Evolutionary conservation across 345 rosid genomes (phyloP).

Genomic region (Pugionium dolabratum): DNA sequence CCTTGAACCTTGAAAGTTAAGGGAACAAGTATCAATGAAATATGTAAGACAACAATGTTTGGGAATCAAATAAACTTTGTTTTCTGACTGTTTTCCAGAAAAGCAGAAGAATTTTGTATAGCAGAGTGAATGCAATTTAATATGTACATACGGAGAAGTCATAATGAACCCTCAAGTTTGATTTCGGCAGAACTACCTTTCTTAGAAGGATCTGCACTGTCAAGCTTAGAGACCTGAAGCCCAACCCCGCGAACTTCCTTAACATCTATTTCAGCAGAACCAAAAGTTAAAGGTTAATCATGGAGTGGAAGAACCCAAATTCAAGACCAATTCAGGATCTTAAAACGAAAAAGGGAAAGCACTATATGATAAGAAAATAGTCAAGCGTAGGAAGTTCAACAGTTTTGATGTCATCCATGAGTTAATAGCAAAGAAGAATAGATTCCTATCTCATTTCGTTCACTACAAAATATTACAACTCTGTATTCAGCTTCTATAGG

Average conservation of each 20-base stretch:
- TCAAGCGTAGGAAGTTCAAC: conserved; percentile 25
- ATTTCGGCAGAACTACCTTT: conserved; percentile 49
- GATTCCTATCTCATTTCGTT: not conserved
- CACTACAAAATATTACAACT: not conserved
- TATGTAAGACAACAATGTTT: conserved; percentile 3
- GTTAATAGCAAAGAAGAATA: conserved; percentile 1
- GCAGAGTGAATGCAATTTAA: conserved; percentile 2
- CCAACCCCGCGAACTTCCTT: conserved; percentile 91
- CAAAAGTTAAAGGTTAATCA: conserved; percentile 8
- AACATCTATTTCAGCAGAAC: conserved; percentile 52
- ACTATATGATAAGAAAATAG: not conserved
- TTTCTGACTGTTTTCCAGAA: not conserved
- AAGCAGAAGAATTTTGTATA: not conserved
- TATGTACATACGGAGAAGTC: conserved; percentile 13
- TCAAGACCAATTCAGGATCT: not conserved
- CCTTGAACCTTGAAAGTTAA: conserved; percentile 37
- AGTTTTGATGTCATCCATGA: not conserved
- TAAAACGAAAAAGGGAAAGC: not conserved
- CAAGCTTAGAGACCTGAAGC: conserved; percentile 94
- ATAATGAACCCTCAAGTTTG: conserved; percentile 21
- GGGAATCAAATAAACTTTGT: not conserved
- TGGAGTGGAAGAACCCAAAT: not conserved
- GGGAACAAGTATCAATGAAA: not conserved
- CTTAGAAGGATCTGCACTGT: conserved; percentile 57
- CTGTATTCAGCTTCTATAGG: not conserved